phyloP scores from a whole-genome alignment of 352 stramenopile species.

The Phytophthora colocasiae region DNA sequence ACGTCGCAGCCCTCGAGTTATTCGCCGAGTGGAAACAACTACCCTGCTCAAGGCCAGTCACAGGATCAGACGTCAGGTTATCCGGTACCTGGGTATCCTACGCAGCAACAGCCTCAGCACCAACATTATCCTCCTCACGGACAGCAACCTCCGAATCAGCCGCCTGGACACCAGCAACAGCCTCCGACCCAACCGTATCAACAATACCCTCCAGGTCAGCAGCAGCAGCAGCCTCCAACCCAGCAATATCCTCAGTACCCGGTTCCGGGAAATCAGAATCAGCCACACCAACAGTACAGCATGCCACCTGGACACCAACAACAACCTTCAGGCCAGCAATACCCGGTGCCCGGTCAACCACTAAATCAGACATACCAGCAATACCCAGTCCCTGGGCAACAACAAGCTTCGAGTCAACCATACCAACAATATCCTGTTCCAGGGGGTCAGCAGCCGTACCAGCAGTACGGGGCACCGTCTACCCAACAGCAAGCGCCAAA shows the following conservation, averaged over 20 bases:
- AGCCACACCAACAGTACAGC: slow-evolving; percentile 13
- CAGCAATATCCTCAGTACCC: slow-evolving; percentile 34
- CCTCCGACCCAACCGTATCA: slow-evolving; percentile 10
- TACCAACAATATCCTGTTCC: slow-evolving; percentile 3
- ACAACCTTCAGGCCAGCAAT: slow-evolving; percentile 11
- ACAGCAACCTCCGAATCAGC: slow-evolving; percentile 2
- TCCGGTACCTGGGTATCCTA: slow-evolving; percentile 37
- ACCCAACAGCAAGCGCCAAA: not conserved
- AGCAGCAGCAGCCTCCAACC: slow-evolving; percentile 3
- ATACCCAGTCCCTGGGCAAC: slow-evolving; percentile 12
- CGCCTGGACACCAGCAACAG: slow-evolving; percentile 2
- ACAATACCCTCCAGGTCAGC: slow-evolving; percentile 7
- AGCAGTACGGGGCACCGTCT: not conserved
- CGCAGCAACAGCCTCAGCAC: slow-evolving; percentile 33
- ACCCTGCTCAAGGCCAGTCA: slow-evolving; percentile 32
- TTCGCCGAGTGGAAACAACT: slow-evolving; percentile 24
- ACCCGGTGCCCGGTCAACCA: slow-evolving; percentile 4
- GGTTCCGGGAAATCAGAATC: slow-evolving; percentile 4
- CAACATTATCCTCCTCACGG: slow-evolving; percentile 10
- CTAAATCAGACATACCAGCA: slow-evolving; percentile 6
- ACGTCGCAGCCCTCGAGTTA: slow-evolving; percentile 24
- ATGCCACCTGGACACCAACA: slow-evolving; percentile 3
- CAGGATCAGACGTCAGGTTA: slow-evolving; percentile 38
- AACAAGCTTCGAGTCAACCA: slow-evolving; percentile 1
- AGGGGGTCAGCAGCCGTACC: not conserved